Evolutionary conservation across 1,284 basidiomycete genomes (phyloP).

Genomic region (Irpex sp.): DNA sequence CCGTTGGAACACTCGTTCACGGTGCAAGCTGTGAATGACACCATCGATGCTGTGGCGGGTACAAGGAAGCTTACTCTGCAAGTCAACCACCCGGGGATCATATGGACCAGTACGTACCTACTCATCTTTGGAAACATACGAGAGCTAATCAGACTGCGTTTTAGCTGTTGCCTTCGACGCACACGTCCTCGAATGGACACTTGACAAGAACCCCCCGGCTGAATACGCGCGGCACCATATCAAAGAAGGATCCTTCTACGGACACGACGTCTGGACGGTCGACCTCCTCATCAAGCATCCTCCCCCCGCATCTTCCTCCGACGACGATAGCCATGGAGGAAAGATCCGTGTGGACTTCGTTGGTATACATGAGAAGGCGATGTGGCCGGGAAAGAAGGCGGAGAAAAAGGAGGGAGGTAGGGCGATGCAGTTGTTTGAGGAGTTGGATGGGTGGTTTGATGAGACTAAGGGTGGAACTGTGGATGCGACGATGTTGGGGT

Average conservation of each 20-base stretch:
- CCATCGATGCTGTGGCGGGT: slow-evolving; percentile 48
- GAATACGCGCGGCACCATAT: slow-evolving; percentile 82
- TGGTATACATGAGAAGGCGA: slow-evolving; percentile 67
- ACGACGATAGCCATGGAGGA: slow-evolving; percentile 12
- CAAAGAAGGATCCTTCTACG: slow-evolving; percentile 85
- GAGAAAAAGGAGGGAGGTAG: slow-evolving; percentile 46
- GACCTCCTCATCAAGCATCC: slow-evolving; percentile 63
- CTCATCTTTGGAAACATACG: background rate
- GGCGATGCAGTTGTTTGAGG: slow-evolving; percentile 62
- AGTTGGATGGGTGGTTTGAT: slow-evolving; percentile 64
- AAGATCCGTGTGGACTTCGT: slow-evolving; percentile 55
- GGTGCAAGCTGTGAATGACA: slow-evolving; percentile 58
- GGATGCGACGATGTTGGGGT: slow-evolving; percentile 63
- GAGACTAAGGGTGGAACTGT: slow-evolving; percentile 50
- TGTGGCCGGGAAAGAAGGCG: slow-evolving; percentile 72
- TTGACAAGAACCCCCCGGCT: slow-evolving; percentile 70
- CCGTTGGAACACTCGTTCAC: slow-evolving; percentile 50
- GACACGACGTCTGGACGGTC: slow-evolving; percentile 65
- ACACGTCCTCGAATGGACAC: slow-evolving; percentile 85
- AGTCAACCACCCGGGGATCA: slow-evolving; percentile 79
- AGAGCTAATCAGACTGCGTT: background rate
- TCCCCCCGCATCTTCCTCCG: slow-evolving; percentile 11
- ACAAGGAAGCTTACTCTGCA: slow-evolving; percentile 69
- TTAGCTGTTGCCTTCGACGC: slow-evolving; percentile 90
- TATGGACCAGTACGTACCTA: slow-evolving; percentile 71